Evolutionary conservation across 495 filamentous ascomycete species (phyloP), one percentile per base, ranked within the genome.

Genomic region (Podospora pseudopauciseta): DNA sequence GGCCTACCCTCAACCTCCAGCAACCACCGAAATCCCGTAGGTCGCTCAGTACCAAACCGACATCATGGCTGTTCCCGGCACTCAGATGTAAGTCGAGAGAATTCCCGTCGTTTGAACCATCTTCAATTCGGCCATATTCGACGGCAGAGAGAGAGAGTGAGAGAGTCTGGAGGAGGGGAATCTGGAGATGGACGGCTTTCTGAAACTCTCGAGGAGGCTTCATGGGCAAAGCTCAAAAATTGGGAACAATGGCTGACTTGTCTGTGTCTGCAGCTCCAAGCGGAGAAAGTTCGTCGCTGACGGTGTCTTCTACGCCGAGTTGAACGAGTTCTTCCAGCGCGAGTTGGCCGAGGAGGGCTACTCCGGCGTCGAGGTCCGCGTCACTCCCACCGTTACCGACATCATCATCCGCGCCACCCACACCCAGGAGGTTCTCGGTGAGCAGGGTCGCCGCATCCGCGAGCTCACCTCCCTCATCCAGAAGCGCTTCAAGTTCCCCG

Each of bases 321-420:
- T 98, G 83, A 99, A 98, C 90, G 95, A 99, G 86, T 99, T 99
- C 91, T 99, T 99, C 93, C 96, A 97, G 87, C 94, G 96, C 81
- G 95, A 99, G 86, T 87, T 99, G 80, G 94, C 94, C 80, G 94
- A 99, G 88, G 96, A 99, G 87, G 95, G 95, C 74, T 99, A 99
- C 87, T 98, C 96, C 44, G 95, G 95, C 79, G 95, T 99, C 79
- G 96, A 99, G 86, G 96, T 99, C 83, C 94, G 95, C 86, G 95
- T 99, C 76, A 99, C 95, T 73, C 95, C 95, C 77, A 99, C 95
- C 78, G 95, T 99, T 81, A 99, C 95, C 86, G 95, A 97, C 81
- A 98, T 98, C 90, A 99, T 98, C 88, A 96, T 98, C 88, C 93
- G 96, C 83, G 96, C 96, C 75, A 99, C 95, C 78, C 95, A 99